phyloP scores from a whole-genome alignment of 106 monocot species.

The Dactylorhiza incarnata region DNA sequence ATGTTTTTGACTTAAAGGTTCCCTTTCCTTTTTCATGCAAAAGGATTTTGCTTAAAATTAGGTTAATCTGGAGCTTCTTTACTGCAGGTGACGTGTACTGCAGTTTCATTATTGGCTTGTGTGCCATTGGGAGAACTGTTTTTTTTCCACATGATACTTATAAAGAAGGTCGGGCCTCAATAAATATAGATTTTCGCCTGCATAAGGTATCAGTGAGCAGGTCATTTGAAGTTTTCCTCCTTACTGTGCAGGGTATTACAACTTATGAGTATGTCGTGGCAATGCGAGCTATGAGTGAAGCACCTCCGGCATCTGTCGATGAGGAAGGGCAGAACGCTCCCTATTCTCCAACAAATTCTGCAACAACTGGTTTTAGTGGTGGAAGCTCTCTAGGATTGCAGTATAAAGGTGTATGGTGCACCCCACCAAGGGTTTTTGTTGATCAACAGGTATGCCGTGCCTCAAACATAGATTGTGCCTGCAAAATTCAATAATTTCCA shows the following conservation, averaged over 20 bases:
- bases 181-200: background rate
- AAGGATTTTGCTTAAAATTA: too few relatives aligned
- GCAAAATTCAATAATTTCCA: background rate
- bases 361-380: conserved; percentile 75
- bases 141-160: conserved; percentile 97
- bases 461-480: background rate
- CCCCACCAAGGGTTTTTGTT: conserved; percentile 91
- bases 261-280: conserved; percentile 99
- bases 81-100: conserved; percentile 67
- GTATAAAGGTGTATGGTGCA: conserved; percentile 97
- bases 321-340: conserved; percentile 54
- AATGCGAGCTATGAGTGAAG: conserved; percentile 97
- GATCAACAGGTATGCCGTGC: conserved; percentile 53
- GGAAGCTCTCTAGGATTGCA: conserved; percentile 76
- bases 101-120: conserved; percentile 72
- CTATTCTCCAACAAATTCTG: conserved; percentile 86
- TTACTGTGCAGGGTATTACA: conserved; percentile 69
- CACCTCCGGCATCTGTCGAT: conserved; percentile 67
- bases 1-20: background rate
- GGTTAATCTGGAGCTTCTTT: conserved; percentile 9
- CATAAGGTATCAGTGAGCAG: background rate
- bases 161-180: conserved; percentile 62
- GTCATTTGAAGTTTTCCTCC: background rate
- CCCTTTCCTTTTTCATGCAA: background rate
- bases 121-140: conserved; percentile 90